Evolutionary conservation across 2,329 filamentous ascomycete genomes (phyloP).

Genomic region (Botrytis aclada): DNA sequence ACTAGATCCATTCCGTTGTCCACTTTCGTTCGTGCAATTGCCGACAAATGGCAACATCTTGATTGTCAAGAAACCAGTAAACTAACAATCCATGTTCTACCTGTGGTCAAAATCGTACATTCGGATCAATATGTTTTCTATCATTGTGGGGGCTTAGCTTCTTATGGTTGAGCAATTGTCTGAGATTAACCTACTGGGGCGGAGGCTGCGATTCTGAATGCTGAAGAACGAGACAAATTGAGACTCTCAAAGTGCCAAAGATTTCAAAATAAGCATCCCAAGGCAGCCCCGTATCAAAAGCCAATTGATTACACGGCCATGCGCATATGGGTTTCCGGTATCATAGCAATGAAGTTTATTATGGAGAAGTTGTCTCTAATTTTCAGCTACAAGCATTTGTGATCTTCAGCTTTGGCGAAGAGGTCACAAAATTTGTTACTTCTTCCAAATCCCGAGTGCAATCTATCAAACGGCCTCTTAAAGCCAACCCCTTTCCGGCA

Average conservation of each 20-base stretch:
- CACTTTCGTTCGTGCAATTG: not conserved
- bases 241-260: not conserved
- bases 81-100: not conserved
- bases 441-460: conserved; percentile 28
- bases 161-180: not conserved
- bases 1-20: not conserved
- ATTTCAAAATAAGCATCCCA: not conserved
- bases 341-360: not conserved
- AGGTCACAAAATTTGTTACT: conserved; percentile 21
- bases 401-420: conserved; percentile 22
- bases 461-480: conserved; percentile 24
- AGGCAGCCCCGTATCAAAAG: not conserved
- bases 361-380: not conserved
- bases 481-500: conserved; percentile 21
- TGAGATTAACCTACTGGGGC: not conserved
- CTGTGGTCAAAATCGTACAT: not conserved
- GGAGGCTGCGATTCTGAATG: not conserved
- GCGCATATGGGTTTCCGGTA: not conserved
- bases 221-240: not conserved
- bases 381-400: conserved; percentile 25
- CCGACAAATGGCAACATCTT: not conserved
- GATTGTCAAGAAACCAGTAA: not conserved
- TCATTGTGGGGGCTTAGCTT: not conserved
- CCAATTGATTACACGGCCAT: not conserved
- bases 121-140: not conserved